Evolutionary conservation across 306 rosid species (phyloP), one percentile per base, ranked within the genome.

Genomic region (Rosa persica): DNA sequence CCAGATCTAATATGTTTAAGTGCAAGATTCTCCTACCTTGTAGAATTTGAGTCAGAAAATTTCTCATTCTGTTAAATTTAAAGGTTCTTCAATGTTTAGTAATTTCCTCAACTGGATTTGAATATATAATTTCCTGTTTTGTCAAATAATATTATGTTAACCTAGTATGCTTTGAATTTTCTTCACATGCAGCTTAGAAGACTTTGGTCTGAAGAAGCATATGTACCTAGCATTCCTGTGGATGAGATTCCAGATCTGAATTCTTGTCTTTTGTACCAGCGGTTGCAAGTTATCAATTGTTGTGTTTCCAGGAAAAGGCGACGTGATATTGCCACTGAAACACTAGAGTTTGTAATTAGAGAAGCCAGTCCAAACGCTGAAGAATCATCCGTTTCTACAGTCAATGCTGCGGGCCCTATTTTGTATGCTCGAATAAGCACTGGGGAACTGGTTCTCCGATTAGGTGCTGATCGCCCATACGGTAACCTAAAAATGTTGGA

Each of bases 191-290:
- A 94, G 98, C 86, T 94, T 80, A 92, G 90, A 84, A 86, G 90
- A 84, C 86, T 83, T 84, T 93, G 97, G 96, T 84, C 68, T 54
- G 98, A 89, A 79, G 97, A 89, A 79, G 85, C 77, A 46, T 40
- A 86, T 68, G 48, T 96, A 68, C 93, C 98, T 55, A 86, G 93
- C 71, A 88, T 96, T 57, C 98, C 99, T 40, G 47, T 66, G 57
- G 93, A 96, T 81, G 94, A 81, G 80, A 93, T 90, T 87, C 99
- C 97, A 74, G 98, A 93, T 90, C 91, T 96, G 65, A 90, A 87
- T 78, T 87, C 87, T 70, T 96, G 98, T 82, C 98, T 96, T 81
- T 67, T 96, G 70, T 83, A 93, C 82, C 99, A 96, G 86, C 90
- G 83, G 38, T 81, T 96, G 79, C 98, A 96, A 92, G 98, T 91